A percentile compares a stretch with the other conserved stretches of the same genome.
Evolutionary conservation across 2,329 filamentous ascomycete species (phyloP).

Genomic region (Madurella fahalii): DNA sequence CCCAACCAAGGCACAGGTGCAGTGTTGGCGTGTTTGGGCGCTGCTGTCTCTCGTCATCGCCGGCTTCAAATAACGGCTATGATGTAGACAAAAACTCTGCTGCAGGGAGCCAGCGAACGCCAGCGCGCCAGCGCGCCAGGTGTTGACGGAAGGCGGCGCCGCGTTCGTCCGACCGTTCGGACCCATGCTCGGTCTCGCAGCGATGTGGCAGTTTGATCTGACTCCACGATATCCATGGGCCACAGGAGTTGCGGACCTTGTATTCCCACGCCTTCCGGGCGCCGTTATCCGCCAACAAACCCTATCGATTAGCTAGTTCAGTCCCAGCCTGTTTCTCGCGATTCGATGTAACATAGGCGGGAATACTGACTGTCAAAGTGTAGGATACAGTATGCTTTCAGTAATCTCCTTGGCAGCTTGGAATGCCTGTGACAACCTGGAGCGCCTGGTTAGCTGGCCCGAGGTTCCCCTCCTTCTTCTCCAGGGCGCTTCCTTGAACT

Average conservation of each 20-base stretch:
- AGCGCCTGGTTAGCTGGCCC: too few species aligned
- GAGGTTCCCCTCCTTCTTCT: not conserved
- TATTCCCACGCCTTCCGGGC: not conserved
- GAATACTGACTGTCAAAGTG: too few species aligned
- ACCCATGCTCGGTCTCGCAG: too few species aligned
- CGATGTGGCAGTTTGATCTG: too few species aligned
- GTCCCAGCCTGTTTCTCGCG: not conserved
- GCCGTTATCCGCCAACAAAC: too few species aligned
- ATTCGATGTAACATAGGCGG: not conserved
- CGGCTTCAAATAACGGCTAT: not conserved
- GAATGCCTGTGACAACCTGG: too few species aligned
- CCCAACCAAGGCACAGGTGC: conserved; percentile 5
- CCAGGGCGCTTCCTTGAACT: not conserved
- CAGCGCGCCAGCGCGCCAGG: not conserved
- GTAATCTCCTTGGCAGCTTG: too few species aligned
- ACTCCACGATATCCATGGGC: too few species aligned
- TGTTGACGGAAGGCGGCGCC: too few species aligned
- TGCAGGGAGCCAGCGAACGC: not conserved
- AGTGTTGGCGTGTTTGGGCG: not conserved
- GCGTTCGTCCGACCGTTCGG: too few species aligned
- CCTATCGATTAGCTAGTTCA: not conserved
- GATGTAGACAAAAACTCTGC: not conserved
- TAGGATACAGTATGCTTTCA: too few species aligned
- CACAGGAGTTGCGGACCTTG: too few species aligned
- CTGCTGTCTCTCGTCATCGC: not conserved